Evolutionary conservation across 2,329 filamentous ascomycete genomes (phyloP).

Genomic region (Monilinia fructicola): DNA sequence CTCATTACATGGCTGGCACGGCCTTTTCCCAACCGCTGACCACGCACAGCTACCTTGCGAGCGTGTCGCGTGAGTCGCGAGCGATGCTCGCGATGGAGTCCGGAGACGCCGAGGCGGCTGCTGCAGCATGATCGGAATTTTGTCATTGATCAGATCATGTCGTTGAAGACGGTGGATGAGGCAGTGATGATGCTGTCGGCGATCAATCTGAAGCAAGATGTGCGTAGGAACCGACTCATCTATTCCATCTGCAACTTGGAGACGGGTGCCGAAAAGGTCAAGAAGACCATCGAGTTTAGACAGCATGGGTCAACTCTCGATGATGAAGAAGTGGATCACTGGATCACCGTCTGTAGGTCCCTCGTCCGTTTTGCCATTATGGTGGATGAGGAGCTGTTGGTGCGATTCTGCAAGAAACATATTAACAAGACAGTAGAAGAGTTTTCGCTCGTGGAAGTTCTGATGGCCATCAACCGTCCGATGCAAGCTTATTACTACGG

Average conservation of each 20-base stretch:
- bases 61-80: too few relatives aligned
- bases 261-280: not conserved
- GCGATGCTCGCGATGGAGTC: too few relatives aligned
- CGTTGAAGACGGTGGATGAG: not conserved
- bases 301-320: slow-evolving; percentile 16
- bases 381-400: not conserved
- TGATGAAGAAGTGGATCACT: slow-evolving; percentile 14
- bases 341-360: slow-evolving; percentile 7
- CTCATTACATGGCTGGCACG: slow-evolving; percentile 7
- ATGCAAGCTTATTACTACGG: slow-evolving; percentile 17
- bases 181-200: not conserved
- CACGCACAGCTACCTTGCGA: not conserved
- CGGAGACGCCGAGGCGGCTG: not conserved
- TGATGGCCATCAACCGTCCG: not conserved
- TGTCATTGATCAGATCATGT: not conserved
- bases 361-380: not conserved
- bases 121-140: not conserved
- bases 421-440: not conserved
- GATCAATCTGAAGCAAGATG: not conserved
- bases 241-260: slow-evolving; percentile 5
- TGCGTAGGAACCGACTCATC: not conserved
- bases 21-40: not conserved
- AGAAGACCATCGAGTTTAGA: slow-evolving; percentile 21
- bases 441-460: not conserved
- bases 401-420: slow-evolving; percentile 1